Percentiles rank a stretch among this genome's conserved stretches.
Evolutionary conservation across 306 rosid species (phyloP).

Genomic region (Gleditsia sinensis): DNA sequence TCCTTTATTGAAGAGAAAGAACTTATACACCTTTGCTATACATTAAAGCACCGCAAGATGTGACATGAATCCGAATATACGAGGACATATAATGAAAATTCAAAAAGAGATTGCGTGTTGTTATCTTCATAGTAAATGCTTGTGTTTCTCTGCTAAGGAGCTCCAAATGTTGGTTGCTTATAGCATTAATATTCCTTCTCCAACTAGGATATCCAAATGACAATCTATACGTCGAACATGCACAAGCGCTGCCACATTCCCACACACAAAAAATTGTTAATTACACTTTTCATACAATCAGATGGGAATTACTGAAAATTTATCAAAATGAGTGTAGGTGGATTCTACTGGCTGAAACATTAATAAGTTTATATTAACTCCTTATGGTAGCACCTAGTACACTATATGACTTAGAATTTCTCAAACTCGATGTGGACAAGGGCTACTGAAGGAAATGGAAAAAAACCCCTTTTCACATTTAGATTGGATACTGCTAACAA

Average conservation of each 20-base stretch:
- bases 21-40: background rate
- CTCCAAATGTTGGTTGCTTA: conserved; percentile 5
- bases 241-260: conserved; percentile 2
- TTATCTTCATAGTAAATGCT: background rate
- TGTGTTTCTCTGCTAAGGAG: background rate
- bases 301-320: too few species aligned
- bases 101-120: background rate
- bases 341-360: too few species aligned
- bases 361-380: too few species aligned
- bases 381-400: too few species aligned
- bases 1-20: too few species aligned
- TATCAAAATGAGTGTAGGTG: too few species aligned
- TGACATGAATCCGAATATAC: background rate
- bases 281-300: too few species aligned
- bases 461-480: conserved; percentile 33
- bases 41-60: background rate
- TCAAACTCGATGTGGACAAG: too few species aligned
- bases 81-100: background rate
- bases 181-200: background rate
- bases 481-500: conserved; percentile 38
- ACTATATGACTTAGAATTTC: too few species aligned
- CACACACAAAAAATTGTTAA: background rate
- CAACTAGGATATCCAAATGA: background rate
- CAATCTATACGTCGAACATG: conserved; percentile 23
- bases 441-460: conserved; percentile 14